Evolutionary conservation across 2,329 filamentous ascomycete species (phyloP), one percentile per base, ranked within the genome.

Genomic region (Huntiella moniliformis): DNA sequence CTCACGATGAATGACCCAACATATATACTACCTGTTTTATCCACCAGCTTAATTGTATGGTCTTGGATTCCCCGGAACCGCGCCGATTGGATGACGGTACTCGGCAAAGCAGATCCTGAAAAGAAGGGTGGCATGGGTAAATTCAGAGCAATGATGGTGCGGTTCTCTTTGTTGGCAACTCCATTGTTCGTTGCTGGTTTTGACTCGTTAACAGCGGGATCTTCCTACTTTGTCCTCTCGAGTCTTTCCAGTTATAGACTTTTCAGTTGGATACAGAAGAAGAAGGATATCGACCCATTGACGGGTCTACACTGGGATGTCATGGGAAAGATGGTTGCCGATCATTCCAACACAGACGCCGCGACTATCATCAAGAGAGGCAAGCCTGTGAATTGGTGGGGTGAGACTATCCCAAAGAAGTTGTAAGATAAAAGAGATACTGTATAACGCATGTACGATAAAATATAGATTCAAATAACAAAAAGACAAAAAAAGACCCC

Each of bases 1-100:
- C 62, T 76, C 17, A 67, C 66, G 5, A 64, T 55, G 28, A 58
- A 66, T 31, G 73, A 76, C 50, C 70, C 73, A 1, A 66, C 65
- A 47, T 60, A 64, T 47, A 56, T 65, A 22, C 61, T 75, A 0
- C 70, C 73, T 2, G 18, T 46, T 11, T 31, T 36, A 7, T 46
- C 48, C 13, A 42, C 44, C 11, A 10, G 38, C 3, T 32, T 50
- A 4, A 46, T 50, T 11, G 34, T 44, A 18, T 46, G 36, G 31
- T 46, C 44, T 22, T 50, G 48, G 48, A 17, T 46, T 33, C 48
- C 48, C n/a, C 35, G 37, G 8, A 46, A 31, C 4, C 34, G 34
- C 12, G 44, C 39, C n/a, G 48, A 32, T n/a, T 50, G 48, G 48
- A 37, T 42, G 4, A 40, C 42, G 18, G 43, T 50, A n/a, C 36